phyloP scores from a whole-genome alignment of 768 basidiomycete genomes.

The Gyrodon lividus region DNA sequence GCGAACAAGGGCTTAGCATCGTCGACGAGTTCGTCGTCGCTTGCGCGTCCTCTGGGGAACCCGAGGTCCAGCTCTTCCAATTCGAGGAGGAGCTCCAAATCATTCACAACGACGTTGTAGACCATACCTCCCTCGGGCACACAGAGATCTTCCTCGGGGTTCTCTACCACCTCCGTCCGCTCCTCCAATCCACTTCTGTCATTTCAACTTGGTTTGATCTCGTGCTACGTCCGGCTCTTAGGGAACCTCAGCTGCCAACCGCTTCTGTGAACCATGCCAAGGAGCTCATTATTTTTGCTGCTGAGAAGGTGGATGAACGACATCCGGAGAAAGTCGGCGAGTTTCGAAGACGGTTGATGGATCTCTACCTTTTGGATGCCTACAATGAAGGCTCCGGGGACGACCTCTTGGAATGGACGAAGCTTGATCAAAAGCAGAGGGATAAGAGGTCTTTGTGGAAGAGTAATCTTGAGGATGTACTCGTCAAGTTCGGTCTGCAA shows the following conservation, averaged over 20 bases:
- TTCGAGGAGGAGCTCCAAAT: conserved; percentile 68
- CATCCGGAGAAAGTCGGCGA: conserved; percentile 53
- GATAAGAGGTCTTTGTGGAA: conserved; percentile 69
- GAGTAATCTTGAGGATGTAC: conserved; percentile 71
- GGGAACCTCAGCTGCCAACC: conserved; percentile 66
- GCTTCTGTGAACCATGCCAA: conserved; percentile 63
- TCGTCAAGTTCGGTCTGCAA: conserved; percentile 62
- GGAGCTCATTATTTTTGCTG: conserved; percentile 64
- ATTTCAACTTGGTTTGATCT: conserved; percentile 83
- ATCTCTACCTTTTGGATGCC: conserved; percentile 75
- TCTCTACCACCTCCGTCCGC: conserved; percentile 58
- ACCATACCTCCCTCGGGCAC: conserved; percentile 61
- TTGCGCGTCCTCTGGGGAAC: conserved; percentile 47
- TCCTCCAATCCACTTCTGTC: conserved; percentile 62
- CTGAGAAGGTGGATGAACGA: conserved; percentile 46
- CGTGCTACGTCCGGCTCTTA: conserved; percentile 71
- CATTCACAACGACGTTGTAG: conserved; percentile 60
- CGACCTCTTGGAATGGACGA: conserved; percentile 75
- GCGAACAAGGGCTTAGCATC: conserved; percentile 46
- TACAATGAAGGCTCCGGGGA: conserved; percentile 71
- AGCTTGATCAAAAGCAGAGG: conserved; percentile 59
- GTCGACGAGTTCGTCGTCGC: conserved; percentile 58
- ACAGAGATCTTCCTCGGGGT: conserved; percentile 67
- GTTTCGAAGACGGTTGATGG: conserved; percentile 68
- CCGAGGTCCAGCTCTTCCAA: conserved; percentile 42